These are phyloP conservation scores for Ceratobasidium sp. DNA, from an alignment of 1,284 basidiomycete species.

Conservation along the genomic window DNA sequence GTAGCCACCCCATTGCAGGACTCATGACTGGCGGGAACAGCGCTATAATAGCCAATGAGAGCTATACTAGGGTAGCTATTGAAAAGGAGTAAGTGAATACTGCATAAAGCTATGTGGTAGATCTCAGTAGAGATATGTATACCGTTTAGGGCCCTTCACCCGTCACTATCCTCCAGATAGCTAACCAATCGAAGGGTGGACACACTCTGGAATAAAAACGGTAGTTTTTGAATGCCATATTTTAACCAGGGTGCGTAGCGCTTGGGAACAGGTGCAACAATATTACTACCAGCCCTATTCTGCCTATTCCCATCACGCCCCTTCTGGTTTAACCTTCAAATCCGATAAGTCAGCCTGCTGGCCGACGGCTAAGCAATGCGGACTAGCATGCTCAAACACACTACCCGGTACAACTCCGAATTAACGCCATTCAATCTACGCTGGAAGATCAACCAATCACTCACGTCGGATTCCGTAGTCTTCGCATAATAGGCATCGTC, in stretches of 20 bases:
- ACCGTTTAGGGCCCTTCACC: too few relatives aligned
- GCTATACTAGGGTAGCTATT: background rate
- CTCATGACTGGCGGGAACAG: background rate
- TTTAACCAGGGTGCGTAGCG: constrained; percentile 9
- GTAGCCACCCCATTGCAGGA: constrained; percentile 22
- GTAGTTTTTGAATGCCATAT: background rate
- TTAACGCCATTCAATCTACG: constrained; percentile 16
- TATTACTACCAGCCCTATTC: background rate
- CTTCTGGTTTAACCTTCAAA: constrained; percentile 58
- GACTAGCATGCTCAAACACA: constrained; percentile 60
- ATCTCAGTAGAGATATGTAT: background rate
- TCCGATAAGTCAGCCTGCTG: constrained; percentile 60
- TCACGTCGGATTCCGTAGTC: constrained; percentile 60
- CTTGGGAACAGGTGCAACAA: background rate
- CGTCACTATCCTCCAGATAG: background rate
- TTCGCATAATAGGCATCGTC: constrained; percentile 58
- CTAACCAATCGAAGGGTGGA: background rate
- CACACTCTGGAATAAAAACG: background rate
- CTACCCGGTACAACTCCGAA: constrained; percentile 50
- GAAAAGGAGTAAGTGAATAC: background rate
- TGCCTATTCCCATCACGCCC: constrained; percentile 6
- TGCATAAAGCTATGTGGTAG: background rate
- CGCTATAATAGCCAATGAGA: background rate
- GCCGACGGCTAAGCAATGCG: constrained; percentile 59
- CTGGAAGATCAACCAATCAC: constrained; percentile 50